These are phyloP conservation scores for Capsaspora owczarzaki DNA, from an alignment of 78 protist genomes.

Conservation along the genomic window DNA sequence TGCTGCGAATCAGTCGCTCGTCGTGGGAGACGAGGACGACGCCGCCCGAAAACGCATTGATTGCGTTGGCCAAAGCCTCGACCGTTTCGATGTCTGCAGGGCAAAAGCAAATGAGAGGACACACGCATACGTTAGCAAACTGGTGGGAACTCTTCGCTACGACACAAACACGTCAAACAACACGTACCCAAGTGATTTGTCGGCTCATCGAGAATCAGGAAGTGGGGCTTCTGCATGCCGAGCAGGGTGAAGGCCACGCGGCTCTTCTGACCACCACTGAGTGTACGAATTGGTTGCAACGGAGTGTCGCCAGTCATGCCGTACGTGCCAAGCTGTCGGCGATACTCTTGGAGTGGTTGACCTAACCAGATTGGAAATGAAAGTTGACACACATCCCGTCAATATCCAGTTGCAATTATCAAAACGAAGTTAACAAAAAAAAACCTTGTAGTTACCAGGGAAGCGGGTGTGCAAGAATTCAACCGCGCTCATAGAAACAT, in stretches of 20 bases:
- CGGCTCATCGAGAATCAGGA: slow-evolving; percentile 85
- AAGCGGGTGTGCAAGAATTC: slow-evolving; percentile 45
- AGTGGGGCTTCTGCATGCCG: slow-evolving; percentile 25
- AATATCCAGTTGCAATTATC: no score
- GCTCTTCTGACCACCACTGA: slow-evolving; percentile 85
- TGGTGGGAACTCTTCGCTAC: no score
- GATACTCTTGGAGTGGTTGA: background rate
- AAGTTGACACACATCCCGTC: background rate
- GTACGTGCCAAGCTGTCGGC: slow-evolving; percentile 55
- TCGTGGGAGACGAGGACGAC: slow-evolving; percentile 78
- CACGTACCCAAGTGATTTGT: slow-evolving; percentile 77
- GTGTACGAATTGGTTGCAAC: slow-evolving; percentile 39
- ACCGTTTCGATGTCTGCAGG: slow-evolving; percentile 54
- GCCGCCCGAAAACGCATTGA: slow-evolving; percentile 51
- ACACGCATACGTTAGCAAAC: no score
- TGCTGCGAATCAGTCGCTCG: slow-evolving; percentile 54
- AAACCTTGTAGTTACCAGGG: slow-evolving; percentile 23
- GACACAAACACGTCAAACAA: no score
- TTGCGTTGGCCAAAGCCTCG: slow-evolving; percentile 53
- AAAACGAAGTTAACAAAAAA: background rate
- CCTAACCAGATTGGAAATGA: background rate
- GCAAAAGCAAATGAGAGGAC: background rate
- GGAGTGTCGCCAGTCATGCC: slow-evolving; percentile 43
- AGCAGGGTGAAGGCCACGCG: slow-evolving; percentile 81
- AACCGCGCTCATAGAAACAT: slow-evolving; percentile 48